A percentile compares a stretch with the other conserved stretches of the same genome.
Conservation (phyloP, 129 eudicot genomes). For the Helichrysum umbraculigerum region DNA sequence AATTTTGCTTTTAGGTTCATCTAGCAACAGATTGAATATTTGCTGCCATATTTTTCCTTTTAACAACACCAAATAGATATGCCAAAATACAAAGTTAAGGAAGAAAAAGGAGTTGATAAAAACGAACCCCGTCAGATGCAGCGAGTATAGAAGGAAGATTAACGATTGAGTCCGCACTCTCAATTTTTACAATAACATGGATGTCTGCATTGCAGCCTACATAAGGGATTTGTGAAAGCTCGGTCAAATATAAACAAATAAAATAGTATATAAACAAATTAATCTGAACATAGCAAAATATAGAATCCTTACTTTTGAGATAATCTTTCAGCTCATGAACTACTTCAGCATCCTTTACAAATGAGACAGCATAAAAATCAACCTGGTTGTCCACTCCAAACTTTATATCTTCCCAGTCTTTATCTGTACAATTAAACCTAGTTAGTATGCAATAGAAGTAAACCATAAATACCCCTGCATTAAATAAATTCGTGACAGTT, state of each 20-base stretch:
- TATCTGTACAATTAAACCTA: slow-evolving; percentile 47
- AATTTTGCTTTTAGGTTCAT: slow-evolving; percentile 1
- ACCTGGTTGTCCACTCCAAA: slow-evolving; percentile 92
- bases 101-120: background rate
- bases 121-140: slow-evolving; percentile 95
- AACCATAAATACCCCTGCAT: background rate
- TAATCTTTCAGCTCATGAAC: slow-evolving; percentile 85
- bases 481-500: background rate
- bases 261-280: background rate
- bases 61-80: background rate
- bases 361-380: slow-evolving; percentile 97
- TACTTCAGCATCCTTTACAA: slow-evolving; percentile 92
- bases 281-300: slow-evolving; percentile 1
- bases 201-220: slow-evolving; percentile 89
- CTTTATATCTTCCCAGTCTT: slow-evolving; percentile 98
- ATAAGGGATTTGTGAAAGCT: slow-evolving; percentile 16
- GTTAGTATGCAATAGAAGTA: slow-evolving; percentile 18
- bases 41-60: background rate
- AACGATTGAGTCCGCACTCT: slow-evolving; percentile 94
- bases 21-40: background rate
- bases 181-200: slow-evolving; percentile 83
- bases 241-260: background rate
- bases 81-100: background rate
- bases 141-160: slow-evolving; percentile 87
- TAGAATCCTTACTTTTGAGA: slow-evolving; percentile 53